Evolutionary conservation across 768 basidiomycete species (phyloP).

Genomic region (Termitomyces sp.): DNA sequence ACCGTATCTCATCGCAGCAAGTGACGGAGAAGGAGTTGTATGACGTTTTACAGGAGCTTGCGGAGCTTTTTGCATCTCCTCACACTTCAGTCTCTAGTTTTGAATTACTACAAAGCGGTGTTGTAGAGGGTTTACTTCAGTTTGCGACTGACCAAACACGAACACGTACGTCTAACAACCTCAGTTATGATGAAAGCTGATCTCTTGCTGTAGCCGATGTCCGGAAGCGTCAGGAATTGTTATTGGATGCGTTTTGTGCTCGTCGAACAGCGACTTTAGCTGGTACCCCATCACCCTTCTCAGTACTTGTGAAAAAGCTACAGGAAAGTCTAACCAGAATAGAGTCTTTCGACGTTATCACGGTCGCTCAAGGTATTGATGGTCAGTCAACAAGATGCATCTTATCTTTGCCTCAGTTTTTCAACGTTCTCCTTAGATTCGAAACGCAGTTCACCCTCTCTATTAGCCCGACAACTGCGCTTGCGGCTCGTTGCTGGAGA

Average conservation of each 20-base stretch:
- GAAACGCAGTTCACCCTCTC: conserved; percentile 83
- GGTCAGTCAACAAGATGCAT: conserved; percentile 40
- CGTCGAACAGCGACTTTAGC: conserved; percentile 40
- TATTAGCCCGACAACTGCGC: conserved; percentile 89
- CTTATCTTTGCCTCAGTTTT: not conserved
- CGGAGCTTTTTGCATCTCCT: conserved; percentile 71
- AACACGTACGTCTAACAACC: conserved; percentile 30
- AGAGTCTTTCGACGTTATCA: conserved; percentile 94
- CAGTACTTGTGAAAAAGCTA: conserved; percentile 87
- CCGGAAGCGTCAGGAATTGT: conserved; percentile 64
- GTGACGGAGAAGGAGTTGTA: conserved; percentile 60
- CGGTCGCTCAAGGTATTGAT: conserved; percentile 77
- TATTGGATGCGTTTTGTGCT: conserved; percentile 73
- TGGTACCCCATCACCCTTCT: conserved; percentile 53
- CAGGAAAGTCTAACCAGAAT: conserved; percentile 94
- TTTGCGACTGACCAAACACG: conserved; percentile 72
- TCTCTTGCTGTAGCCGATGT: conserved; percentile 45
- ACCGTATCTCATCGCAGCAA: conserved; percentile 48
- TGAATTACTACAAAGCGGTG: conserved; percentile 89
- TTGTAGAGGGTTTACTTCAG: conserved; percentile 80
- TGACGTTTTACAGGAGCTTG: conserved; percentile 67
- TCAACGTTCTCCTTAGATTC: conserved; percentile 49
- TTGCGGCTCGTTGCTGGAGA: conserved; percentile 88
- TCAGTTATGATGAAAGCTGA: not conserved
- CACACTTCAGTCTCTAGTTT: conserved; percentile 89